Evolutionary conservation across 768 basidiomycete genomes (phyloP), one percentile per base, ranked within the genome.

Genomic region (Megacollybia marginata): DNA sequence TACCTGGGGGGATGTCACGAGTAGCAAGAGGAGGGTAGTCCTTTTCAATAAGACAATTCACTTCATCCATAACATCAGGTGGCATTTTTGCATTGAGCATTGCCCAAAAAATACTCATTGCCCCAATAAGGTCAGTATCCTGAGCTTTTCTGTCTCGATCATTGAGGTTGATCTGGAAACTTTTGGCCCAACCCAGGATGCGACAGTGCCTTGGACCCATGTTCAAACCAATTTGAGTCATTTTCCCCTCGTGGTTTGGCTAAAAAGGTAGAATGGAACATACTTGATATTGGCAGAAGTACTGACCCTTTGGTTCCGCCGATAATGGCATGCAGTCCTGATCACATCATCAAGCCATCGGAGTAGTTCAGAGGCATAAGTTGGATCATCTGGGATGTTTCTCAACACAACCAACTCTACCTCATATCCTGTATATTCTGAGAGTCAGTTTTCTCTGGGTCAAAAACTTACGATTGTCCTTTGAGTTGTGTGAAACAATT

Each of bases 21-120:
- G 49, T 47, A 32, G 20, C 45, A 9, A 50, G 6, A n/a, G 23
- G 9, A 10, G 44, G 49, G 9, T 46, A 50, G 4, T 46, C 49
- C 20, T 28, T 32, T 12, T 46, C 9, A 8, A 50, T 13, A 2
- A 19, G 13, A 9, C 4, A 7, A 9, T 33, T 10, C 20, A 50
- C 49, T 16, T 19, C 40, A 9, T 8, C 18, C 2, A 19, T 47
- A 5, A 50, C 36, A 19, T 50, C 49, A 16, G 9, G 3, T 46
- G 33, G 45, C 19, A 45, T 47, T 4, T n/a, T n/a, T n/a, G n/a
- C n/a, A n/a, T n/a, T 28, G 18, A n/a, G 46, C 23, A 7, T 18
- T n/a, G 44, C 49, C 49, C 45, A 50, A 9, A 50, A 18, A 2
- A 50, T 28, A 20, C 45, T 47, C 44, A 50, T 33, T 15, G 44